Evolutionary conservation across 208 protist species (phyloP), one percentile per base, ranked within the genome.

Genomic region (Phytomonas francai): DNA sequence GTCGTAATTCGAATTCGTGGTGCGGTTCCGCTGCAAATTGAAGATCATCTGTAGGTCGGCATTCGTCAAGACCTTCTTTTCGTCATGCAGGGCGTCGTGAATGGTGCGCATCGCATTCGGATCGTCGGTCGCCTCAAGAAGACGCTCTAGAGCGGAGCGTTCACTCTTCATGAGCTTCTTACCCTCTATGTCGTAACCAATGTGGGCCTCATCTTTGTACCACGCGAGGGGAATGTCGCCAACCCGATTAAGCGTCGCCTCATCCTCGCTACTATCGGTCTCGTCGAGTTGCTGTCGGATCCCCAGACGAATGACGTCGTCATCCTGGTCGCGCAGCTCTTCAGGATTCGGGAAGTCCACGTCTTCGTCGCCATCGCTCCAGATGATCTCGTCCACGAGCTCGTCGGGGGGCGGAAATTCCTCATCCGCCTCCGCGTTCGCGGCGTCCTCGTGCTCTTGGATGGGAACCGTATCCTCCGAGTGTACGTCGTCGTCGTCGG

Each of bases 191-290:
- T 97, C 93, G 79, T 98, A 98, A 56, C 95, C 95, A 54, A 92
- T 88, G 76, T 98, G 95, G 22, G 83, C 65, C 67, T 97, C 91
- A 56, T 97, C 95, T 74, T 96, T 91, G 79, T 98, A 98, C 95
- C 95, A 98, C 80, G 94, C 91, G 32, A 98, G 68, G 28, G 95
- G 95, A 54, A 98, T 91, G 75, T 98, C 92, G 12, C 95, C 95
- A 2, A 97, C 85, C 45, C 91, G 91, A 73, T 97, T 98, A 11
- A 96, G 86, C 58, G 77, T 84, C 9, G 82, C 86, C 64, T 96
- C 88, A 60, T 95, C 92, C 66, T 98, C 93, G 74, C 88, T 94
- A 68, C 88, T 94, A 78, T 96, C 91, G 22, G 75, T 84, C 74
- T 96, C 88, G 7, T 93, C 88, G 12, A 91, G 69, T 42, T 87